Evolutionary conservation across 1,139 yeast species (phyloP).

Genomic region (Lodderomyces elongisporus): DNA sequence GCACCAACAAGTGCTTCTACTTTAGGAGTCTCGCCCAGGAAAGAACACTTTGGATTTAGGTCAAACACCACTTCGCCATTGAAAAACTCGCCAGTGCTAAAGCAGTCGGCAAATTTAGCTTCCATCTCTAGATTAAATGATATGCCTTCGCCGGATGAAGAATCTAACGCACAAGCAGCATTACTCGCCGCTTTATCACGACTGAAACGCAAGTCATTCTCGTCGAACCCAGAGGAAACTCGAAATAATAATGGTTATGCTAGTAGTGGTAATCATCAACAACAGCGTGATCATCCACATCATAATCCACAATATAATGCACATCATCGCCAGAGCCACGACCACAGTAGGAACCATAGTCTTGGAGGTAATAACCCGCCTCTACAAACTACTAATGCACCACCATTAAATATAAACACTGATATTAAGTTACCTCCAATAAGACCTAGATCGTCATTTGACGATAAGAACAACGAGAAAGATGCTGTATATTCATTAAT

Average conservation of each 20-base stretch:
- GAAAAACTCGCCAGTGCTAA: constrained; percentile 22
- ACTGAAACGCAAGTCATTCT: constrained; percentile 19
- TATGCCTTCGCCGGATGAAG: constrained; percentile 25
- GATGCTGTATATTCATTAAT: constrained; percentile 43
- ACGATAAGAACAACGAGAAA: constrained; percentile 27
- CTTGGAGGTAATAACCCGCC: constrained; percentile 1
- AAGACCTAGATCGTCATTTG: constrained; percentile 12
- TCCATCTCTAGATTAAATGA: constrained; percentile 7
- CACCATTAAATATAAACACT: constrained; percentile 1
- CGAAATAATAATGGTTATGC: too few relatives aligned
- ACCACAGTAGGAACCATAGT: too few relatives aligned
- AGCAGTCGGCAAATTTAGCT: constrained; percentile 4
- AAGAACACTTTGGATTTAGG: not conserved
- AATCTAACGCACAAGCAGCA: constrained; percentile 42
- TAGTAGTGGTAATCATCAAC: too few relatives aligned
- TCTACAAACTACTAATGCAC: not conserved
- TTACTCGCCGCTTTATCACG: constrained; percentile 37
- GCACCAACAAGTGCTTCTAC: not conserved
- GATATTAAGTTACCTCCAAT: constrained; percentile 28
- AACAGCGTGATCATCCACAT: too few relatives aligned
- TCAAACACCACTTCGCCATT: constrained; percentile 13
- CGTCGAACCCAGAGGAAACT: constrained; percentile 4
- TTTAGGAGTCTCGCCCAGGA: constrained; percentile 5
- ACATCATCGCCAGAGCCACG: too few relatives aligned
- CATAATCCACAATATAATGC: too few relatives aligned